Percentiles rank a stretch among this genome's conserved stretches.
Evolutionary conservation across 2,329 filamentous ascomycete species (phyloP).

Genomic region (Chaetothyriales sp.): DNA sequence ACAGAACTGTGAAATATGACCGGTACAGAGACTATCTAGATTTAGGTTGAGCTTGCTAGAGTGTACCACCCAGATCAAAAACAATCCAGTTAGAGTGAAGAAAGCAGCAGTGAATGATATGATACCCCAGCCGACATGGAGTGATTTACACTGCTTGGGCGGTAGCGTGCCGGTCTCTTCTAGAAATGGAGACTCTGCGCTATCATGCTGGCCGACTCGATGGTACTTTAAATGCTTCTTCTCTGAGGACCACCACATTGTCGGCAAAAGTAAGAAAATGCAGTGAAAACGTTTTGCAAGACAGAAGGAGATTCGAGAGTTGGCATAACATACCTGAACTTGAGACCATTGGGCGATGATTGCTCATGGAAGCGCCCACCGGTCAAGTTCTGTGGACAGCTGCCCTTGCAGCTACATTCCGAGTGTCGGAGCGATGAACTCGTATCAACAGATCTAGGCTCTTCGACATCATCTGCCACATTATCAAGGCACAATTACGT

Average conservation of each 20-base stretch:
- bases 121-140: conserved; percentile 12
- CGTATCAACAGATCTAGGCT: background rate
- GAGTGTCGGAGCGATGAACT: background rate
- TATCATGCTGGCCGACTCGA: conserved; percentile 15
- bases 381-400: background rate
- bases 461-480: background rate
- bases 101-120: conserved; percentile 1
- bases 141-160: conserved; percentile 2
- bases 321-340: background rate
- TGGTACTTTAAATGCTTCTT: conserved; percentile 4
- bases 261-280: conserved; percentile 6
- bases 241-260: conserved; percentile 12
- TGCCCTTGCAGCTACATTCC: background rate
- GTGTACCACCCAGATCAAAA: conserved; percentile 9
- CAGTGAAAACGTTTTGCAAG: background rate
- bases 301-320: background rate
- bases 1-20: conserved; percentile 20
- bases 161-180: conserved; percentile 9
- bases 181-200: conserved; percentile 1
- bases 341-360: background rate
- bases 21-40: conserved; percentile 16
- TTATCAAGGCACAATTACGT: background rate
- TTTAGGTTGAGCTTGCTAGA: conserved; percentile 8
- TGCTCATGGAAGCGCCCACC: background rate
- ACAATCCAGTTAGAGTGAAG: conserved; percentile 1